These are phyloP conservation scores for Xylariaceae sp. DNA, from an alignment of 2,329 filamentous ascomycete genomes.

Conservation along the genomic window DNA sequence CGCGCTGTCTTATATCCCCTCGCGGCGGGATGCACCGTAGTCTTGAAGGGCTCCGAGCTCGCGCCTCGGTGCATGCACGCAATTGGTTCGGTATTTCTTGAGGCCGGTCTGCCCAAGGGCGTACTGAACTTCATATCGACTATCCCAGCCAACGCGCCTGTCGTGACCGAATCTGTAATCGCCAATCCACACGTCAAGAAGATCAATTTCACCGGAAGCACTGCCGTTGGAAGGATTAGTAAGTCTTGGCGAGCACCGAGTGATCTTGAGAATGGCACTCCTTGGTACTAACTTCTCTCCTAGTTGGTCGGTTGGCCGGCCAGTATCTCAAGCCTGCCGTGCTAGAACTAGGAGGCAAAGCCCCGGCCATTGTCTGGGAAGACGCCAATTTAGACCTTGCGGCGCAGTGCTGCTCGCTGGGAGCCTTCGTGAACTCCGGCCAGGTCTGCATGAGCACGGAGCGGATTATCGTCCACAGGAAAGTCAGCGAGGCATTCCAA, in stretches of 20 bases:
- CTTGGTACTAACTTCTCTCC: background rate
- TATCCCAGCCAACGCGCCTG: conserved; percentile 51
- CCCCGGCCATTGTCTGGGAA: conserved; percentile 60
- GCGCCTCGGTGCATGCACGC: conserved; percentile 55
- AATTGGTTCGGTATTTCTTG: conserved; percentile 52
- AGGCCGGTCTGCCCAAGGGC: conserved; percentile 63
- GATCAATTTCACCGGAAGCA: conserved; percentile 68
- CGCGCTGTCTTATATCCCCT: conserved; percentile 51
- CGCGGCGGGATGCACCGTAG: conserved; percentile 61
- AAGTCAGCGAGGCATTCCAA: conserved; percentile 50
- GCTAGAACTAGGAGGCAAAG: conserved; percentile 68
- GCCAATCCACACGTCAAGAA: conserved; percentile 59
- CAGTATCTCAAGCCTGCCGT: conserved; percentile 64
- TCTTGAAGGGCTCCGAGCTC: conserved; percentile 60
- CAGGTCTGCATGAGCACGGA: conserved; percentile 70
- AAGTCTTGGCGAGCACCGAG: background rate
- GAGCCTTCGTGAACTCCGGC: conserved; percentile 58
- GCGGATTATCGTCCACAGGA: conserved; percentile 59
- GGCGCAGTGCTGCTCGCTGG: conserved; percentile 54
- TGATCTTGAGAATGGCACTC: background rate
- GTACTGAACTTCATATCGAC: conserved; percentile 61
- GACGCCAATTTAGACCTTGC: conserved; percentile 63
- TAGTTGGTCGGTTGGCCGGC: conserved; percentile 55
- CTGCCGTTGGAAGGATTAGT: conserved; percentile 57
- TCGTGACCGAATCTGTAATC: conserved; percentile 58